Percentiles rank a stretch among this genome's conserved stretches.
Conservation (phyloP, 1,139 yeast genomes). For the Komagataea norvegica region DNA sequence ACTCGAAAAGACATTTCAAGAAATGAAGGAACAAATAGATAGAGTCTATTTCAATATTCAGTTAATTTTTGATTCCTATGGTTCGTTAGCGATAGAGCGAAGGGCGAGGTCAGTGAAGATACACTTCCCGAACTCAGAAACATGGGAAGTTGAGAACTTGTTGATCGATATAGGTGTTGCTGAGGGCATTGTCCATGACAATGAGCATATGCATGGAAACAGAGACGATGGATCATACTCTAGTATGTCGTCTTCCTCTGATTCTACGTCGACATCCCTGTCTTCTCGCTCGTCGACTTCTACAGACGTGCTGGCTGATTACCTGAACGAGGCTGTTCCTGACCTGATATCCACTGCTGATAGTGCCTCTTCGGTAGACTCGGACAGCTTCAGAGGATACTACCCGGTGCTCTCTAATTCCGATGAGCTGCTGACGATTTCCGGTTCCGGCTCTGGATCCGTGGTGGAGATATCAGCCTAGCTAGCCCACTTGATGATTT, state of each 20-base stretch:
- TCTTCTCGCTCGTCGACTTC: slow-evolving; percentile 9
- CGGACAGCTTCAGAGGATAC: slow-evolving; percentile 6
- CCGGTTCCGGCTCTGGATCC: slow-evolving; percentile 6
- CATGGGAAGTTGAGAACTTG: slow-evolving; percentile 43
- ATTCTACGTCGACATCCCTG: slow-evolving; percentile 1
- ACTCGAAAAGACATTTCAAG: slow-evolving; percentile 26
- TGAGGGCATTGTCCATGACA: slow-evolving; percentile 43
- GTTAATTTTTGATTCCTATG: slow-evolving; percentile 42
- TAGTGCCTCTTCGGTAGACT: slow-evolving; percentile 7
- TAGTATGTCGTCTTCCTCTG: slow-evolving; percentile 2
- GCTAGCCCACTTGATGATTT: neutral
- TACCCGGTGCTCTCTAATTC: slow-evolving; percentile 7
- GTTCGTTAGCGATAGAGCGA: slow-evolving; percentile 45
- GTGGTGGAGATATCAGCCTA: neutral
- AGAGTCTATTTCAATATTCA: slow-evolving; percentile 36
- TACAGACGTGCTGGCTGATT: slow-evolving; percentile 5
- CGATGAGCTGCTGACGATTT: slow-evolving; percentile 6
- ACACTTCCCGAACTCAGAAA: slow-evolving; percentile 56
- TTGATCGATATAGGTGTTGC: slow-evolving; percentile 46
- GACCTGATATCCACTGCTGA: slow-evolving; percentile 19
- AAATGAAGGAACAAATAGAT: slow-evolving; percentile 33
- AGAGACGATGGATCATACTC: too few species aligned
- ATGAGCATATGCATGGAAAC: slow-evolving; percentile 15
- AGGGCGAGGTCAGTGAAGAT: slow-evolving; percentile 40
- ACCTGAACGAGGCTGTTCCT: slow-evolving; percentile 17